phyloP scores from a whole-genome alignment of 208 protist genomes.

The Angomonas deanei region DNA sequence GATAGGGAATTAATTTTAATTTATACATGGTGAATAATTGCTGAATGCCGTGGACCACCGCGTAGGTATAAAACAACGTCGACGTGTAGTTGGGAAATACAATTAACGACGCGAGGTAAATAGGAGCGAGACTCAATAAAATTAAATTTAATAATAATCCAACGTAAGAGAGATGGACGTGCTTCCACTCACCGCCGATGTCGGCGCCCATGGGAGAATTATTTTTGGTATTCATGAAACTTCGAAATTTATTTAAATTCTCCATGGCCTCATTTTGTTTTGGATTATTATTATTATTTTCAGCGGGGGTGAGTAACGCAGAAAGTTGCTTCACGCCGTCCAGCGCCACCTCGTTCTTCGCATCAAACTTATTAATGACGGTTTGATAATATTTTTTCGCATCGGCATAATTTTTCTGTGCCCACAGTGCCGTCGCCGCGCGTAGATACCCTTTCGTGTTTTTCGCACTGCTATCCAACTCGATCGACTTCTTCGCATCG shows the following conservation, averaged over 20 bases:
- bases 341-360: not conserved
- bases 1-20: not conserved
- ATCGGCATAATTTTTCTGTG: not conserved
- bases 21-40: constrained; percentile 1
- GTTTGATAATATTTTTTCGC: not conserved
- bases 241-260: not conserved
- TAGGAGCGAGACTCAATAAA: too few species aligned
- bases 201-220: not conserved
- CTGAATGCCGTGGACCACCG: too few species aligned
- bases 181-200: not conserved
- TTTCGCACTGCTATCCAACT: not conserved
- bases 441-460: not conserved
- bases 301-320: not conserved
- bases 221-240: not conserved
- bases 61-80: too few species aligned
- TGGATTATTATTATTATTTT: not conserved
- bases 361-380: not conserved
- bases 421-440: not conserved
- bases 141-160: not conserved
- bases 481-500: not conserved
- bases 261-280: not conserved
- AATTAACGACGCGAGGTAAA: too few species aligned
- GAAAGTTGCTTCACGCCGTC: not conserved
- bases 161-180: not conserved
- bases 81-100: too few species aligned